phyloP scores from a whole-genome alignment of 2,329 filamentous ascomycete species.

The Blumeriella jaapii region DNA sequence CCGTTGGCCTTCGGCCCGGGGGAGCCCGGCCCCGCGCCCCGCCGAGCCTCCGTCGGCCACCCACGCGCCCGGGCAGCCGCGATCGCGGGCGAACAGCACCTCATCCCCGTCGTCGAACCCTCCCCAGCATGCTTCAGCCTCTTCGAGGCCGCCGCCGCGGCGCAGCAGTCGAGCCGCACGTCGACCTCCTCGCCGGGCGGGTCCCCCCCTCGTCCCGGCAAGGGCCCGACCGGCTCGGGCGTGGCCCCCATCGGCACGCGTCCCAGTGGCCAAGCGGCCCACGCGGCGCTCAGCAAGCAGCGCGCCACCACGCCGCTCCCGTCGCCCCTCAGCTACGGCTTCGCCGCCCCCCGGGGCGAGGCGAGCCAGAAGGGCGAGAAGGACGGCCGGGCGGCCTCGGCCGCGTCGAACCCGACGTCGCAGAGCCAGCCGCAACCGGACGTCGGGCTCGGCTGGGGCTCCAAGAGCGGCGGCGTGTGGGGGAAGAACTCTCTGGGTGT shows the following conservation, averaged over 20 bases:
- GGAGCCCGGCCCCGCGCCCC: too few relatives aligned
- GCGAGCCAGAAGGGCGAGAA: constrained; percentile 32
- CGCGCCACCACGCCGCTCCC: constrained; percentile 81
- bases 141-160: constrained; percentile 47
- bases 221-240: constrained; percentile 44
- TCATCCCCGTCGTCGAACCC: constrained; percentile 68
- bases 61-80: constrained; percentile 27
- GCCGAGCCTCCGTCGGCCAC: constrained; percentile 38
- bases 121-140: constrained; percentile 44
- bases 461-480: constrained; percentile 68
- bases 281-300: constrained; percentile 47
- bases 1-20: constrained; percentile 73
- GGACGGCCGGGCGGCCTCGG: constrained; percentile 35
- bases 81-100: constrained; percentile 70
- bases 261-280: constrained; percentile 49
- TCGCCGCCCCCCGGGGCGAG: constrained; percentile 40
- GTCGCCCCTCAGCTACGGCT: constrained; percentile 74
- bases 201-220: constrained; percentile 63
- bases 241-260: constrained; percentile 93
- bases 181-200: constrained; percentile 78
- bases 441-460: constrained; percentile 58
- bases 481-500: constrained; percentile 74
- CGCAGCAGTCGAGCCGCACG: constrained; percentile 62
- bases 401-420: constrained; percentile 46
- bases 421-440: constrained; percentile 26